These are phyloP conservation scores for Syzygium aromaticum DNA, from an alignment of 345 rosid species.

Conservation along the genomic window DNA sequence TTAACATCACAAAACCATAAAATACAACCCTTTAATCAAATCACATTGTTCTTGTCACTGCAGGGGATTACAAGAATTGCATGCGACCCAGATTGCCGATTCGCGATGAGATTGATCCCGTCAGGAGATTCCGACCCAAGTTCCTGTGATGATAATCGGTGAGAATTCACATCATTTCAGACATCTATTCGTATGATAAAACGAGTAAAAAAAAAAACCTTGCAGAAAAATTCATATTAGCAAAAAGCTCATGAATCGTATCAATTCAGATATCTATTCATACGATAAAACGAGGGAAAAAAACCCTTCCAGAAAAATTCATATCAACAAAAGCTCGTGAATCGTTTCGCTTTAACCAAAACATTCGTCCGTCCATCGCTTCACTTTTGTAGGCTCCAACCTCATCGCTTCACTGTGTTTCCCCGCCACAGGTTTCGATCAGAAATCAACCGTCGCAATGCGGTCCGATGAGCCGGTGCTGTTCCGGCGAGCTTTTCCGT, in stretches of 20 bases:
- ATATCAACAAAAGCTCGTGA: neutral
- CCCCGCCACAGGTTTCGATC: neutral
- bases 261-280: neutral
- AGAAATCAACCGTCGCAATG: neutral
- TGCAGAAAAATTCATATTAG: no score
- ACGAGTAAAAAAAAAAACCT: no score
- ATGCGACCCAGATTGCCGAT: constrained; percentile 33
- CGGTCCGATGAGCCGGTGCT: neutral
- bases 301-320: neutral
- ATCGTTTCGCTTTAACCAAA: neutral
- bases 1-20: neutral
- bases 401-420: neutral
- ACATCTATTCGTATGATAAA: no score
- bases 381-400: neutral
- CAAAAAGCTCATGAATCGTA: no score
- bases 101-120: constrained; percentile 32
- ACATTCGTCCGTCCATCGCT: neutral
- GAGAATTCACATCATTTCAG: neutral
- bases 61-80: constrained; percentile 35
- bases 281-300: neutral
- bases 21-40: neutral
- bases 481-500: neutral
- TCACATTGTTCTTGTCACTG: neutral
- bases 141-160: constrained; percentile 21
- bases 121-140: constrained; percentile 32